Percentiles rank a stretch among this genome's conserved stretches.
phyloP scores from a whole-genome alignment of 805 yeast genomes.

The Komagataella kurtzmanii region DNA sequence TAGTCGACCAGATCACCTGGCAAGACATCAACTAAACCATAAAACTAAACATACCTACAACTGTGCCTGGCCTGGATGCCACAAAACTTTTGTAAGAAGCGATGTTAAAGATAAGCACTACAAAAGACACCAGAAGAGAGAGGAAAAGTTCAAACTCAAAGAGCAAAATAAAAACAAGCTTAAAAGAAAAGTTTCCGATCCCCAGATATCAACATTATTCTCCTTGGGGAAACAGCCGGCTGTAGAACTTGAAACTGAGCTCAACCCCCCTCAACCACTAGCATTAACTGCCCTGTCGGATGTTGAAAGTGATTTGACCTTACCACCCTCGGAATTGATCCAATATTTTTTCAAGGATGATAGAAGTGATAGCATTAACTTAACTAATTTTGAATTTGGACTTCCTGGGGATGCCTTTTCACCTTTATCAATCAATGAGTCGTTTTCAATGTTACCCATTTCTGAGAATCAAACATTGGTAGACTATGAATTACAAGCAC shows the following conservation, averaged over 20 bases:
- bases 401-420: not conserved
- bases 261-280: not conserved
- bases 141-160: constrained; percentile 7
- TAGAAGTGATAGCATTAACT: not conserved
- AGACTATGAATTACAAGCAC: not conserved
- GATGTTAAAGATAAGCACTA: constrained; percentile 34
- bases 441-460: not conserved
- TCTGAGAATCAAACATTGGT: not conserved
- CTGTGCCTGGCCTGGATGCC: constrained; percentile 35
- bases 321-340: not conserved
- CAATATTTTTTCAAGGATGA: not conserved
- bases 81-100: constrained; percentile 36
- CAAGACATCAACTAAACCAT: constrained; percentile 44
- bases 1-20: constrained; percentile 43
- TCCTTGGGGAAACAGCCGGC: not conserved
- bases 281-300: not conserved
- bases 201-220: not conserved
- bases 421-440: not conserved
- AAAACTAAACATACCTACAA: constrained; percentile 24
- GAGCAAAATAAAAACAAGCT: not conserved
- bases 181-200: not conserved
- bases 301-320: not conserved
- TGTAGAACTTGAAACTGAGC: not conserved
- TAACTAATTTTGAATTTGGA: not conserved
- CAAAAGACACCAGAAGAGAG: constrained; percentile 19